These are phyloP conservation scores for Excoecaria cochinchinensis DNA, from an alignment of 345 rosid species.

Conservation along the genomic window DNA sequence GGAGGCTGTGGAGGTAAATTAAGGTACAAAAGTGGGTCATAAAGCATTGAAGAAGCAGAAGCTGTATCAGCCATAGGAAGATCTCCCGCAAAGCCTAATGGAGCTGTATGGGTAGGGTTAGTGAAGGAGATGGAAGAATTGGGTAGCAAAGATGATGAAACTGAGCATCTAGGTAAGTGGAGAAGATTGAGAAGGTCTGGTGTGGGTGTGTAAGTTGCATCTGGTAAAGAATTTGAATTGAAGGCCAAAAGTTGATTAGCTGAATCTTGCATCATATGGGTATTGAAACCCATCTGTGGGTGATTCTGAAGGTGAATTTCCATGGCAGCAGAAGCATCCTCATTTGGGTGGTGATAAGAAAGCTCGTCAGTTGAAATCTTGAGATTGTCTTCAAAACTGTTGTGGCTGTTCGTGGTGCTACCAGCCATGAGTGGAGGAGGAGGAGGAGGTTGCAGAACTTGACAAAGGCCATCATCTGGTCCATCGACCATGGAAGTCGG, in stretches of 20 bases:
- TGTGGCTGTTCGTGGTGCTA: slow-evolving; percentile 33
- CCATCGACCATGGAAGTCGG: slow-evolving; percentile 36
- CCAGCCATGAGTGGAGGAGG: slow-evolving; percentile 15
- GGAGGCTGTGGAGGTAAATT: slow-evolving; percentile 70
- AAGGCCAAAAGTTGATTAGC: slow-evolving; percentile 19
- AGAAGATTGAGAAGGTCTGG: slow-evolving; percentile 73
- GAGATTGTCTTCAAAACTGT: slow-evolving; percentile 39
- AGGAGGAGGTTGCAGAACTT: slow-evolving; percentile 11
- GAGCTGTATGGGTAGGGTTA: slow-evolving; percentile 12
- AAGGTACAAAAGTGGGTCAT: slow-evolving; percentile 55
- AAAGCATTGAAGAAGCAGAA: slow-evolving; percentile 43
- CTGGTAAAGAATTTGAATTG: background rate
- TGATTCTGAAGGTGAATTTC: slow-evolving; percentile 50
- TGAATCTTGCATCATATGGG: slow-evolving; percentile 35
- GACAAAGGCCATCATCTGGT: slow-evolving; percentile 23
- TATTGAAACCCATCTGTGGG: slow-evolving; percentile 35
- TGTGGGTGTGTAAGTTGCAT: slow-evolving; percentile 26
- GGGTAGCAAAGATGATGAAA: slow-evolving; percentile 38
- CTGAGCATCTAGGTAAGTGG: slow-evolving; percentile 45
- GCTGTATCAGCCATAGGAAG: slow-evolving; percentile 30
- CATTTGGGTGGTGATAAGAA: slow-evolving; percentile 30
- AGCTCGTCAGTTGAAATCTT: slow-evolving; percentile 28
- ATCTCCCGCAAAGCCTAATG: slow-evolving; percentile 20
- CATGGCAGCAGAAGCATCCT: slow-evolving; percentile 17
- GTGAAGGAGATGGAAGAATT: slow-evolving; percentile 45